Conservation (phyloP, 108 stramenopile genomes). For the Skeletonema costatum region DNA sequence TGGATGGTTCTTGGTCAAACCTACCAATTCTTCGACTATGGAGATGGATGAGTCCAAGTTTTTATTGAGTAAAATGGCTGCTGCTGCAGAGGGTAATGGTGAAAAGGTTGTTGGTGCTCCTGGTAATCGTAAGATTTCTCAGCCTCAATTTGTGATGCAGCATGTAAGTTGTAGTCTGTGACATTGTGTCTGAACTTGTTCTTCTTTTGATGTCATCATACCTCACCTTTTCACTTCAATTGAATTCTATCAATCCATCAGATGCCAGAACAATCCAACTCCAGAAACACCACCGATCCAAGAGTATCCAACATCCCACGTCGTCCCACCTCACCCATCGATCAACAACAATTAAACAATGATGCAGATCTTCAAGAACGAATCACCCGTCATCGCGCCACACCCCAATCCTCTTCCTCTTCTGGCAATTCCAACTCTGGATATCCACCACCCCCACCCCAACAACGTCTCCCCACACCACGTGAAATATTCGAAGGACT, state of each 20-base stretch:
- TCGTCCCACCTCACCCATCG: conserved; percentile 14
- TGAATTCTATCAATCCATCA: neutral
- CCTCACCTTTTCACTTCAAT: neutral
- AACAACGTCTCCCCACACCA: conserved; percentile 71
- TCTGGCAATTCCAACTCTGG: neutral
- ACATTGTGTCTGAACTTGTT: neutral
- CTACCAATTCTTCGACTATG: neutral
- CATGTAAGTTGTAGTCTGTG: conserved; percentile 55
- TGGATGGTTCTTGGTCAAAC: conserved; percentile 76
- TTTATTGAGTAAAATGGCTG: conserved; percentile 16
- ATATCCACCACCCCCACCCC: conserved; percentile 10
- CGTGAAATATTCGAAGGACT: conserved; percentile 83
- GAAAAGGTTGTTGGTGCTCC: conserved; percentile 18
- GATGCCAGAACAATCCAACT: conserved; percentile 28
- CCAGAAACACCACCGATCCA: conserved; percentile 2
- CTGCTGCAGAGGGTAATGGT: neutral
- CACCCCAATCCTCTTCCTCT: conserved; percentile 12
- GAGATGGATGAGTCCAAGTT: conserved; percentile 12
- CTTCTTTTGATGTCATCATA: neutral
- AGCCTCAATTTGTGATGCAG: conserved; percentile 68
- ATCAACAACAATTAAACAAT: conserved; percentile 2
- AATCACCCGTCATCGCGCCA: conserved; percentile 49
- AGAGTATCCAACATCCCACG: conserved; percentile 5
- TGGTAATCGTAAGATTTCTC: conserved; percentile 13
- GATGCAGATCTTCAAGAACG: conserved; percentile 25